Evolutionary conservation across 805 yeast genomes (phyloP).

Genomic region (Barnettozyma vustinii): DNA sequence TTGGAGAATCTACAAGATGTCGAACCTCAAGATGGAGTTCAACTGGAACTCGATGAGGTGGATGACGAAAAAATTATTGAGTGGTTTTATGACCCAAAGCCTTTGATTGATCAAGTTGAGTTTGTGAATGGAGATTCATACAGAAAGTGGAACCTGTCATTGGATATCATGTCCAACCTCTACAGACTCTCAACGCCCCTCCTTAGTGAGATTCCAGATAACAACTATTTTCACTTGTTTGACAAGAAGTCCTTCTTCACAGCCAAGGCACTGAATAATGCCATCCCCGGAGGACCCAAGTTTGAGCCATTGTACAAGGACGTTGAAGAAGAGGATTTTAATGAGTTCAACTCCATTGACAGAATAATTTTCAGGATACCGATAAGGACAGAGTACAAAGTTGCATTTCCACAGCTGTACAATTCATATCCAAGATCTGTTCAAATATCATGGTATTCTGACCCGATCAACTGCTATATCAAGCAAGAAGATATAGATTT

Average conservation of each 20-base stretch:
- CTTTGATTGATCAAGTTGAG: slow-evolving; percentile 52
- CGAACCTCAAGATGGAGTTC: slow-evolving; percentile 69
- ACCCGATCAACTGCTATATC: slow-evolving; percentile 50
- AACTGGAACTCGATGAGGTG: slow-evolving; percentile 54
- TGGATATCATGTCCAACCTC: slow-evolving; percentile 58
- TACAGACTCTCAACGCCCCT: slow-evolving; percentile 69
- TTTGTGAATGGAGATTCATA: slow-evolving; percentile 76
- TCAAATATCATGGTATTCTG: slow-evolving; percentile 54
- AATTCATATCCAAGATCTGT: slow-evolving; percentile 72
- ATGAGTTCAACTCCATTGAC: slow-evolving; percentile 87
- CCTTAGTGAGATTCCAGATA: slow-evolving; percentile 42
- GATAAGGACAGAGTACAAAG: slow-evolving; percentile 73
- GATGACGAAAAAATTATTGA: slow-evolving; percentile 59
- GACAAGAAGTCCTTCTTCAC: slow-evolving; percentile 79
- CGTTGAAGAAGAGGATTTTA: slow-evolving; percentile 65
- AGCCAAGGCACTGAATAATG: slow-evolving; percentile 82
- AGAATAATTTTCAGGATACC: slow-evolving; percentile 77
- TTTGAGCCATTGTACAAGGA: slow-evolving; percentile 82
- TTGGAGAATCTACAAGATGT: slow-evolving; percentile 70
- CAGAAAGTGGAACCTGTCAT: slow-evolving; percentile 59
- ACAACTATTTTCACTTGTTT: slow-evolving; percentile 64
- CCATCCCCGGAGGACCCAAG: slow-evolving; percentile 94
- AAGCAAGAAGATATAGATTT: slow-evolving; percentile 39
- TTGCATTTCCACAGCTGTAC: slow-evolving; percentile 82
- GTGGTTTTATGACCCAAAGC: slow-evolving; percentile 80